These are phyloP conservation scores for Obba rivulosa DNA, from an alignment of 768 basidiomycete genomes.

Conservation along the genomic window DNA sequence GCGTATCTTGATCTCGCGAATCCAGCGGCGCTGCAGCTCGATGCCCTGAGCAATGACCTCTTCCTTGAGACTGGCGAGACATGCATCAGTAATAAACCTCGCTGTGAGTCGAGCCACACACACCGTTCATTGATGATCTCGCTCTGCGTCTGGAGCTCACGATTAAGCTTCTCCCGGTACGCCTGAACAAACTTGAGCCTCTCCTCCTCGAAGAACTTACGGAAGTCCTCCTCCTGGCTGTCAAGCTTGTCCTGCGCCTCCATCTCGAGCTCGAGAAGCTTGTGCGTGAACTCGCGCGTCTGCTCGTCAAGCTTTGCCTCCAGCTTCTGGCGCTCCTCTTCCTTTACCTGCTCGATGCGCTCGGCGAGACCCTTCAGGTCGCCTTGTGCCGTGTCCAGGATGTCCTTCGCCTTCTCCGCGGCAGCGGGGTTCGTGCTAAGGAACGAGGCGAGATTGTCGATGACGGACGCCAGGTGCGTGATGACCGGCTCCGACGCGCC, in stretches of 20 bases:
- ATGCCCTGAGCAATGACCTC: constrained; percentile 96
- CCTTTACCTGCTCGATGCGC: constrained; percentile 73
- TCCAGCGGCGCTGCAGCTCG: constrained; percentile 95
- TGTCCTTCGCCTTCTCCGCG: constrained; percentile 59
- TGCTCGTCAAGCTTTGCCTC: constrained; percentile 73
- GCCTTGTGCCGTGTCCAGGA: constrained; percentile 74
- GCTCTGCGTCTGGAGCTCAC: constrained; percentile 82
- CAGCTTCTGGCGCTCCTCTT: constrained; percentile 69
- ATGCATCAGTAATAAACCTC: background rate
- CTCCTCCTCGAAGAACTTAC: constrained; percentile 77
- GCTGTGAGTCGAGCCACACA: constrained; percentile 15
- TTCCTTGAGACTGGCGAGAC: constrained; percentile 68
- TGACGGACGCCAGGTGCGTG: constrained; percentile 84
- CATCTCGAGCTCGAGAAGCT: constrained; percentile 79
- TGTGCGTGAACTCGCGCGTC: constrained; percentile 74
- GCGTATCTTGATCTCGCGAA: constrained; percentile 90
- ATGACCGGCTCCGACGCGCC: constrained; percentile 85
- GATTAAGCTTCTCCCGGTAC: constrained; percentile 82
- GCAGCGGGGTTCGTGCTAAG: constrained; percentile 69
- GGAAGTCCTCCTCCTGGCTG: constrained; percentile 81
- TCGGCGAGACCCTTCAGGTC: constrained; percentile 77
- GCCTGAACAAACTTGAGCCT: constrained; percentile 61
- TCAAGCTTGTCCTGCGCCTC: constrained; percentile 82
- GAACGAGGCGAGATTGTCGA: constrained; percentile 86
- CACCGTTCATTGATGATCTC: constrained; percentile 94